Percentiles rank a stretch among this genome's conserved stretches.
Conservation (phyloP, 805 yeast species). For the Brettanomyces anomalus region DNA sequence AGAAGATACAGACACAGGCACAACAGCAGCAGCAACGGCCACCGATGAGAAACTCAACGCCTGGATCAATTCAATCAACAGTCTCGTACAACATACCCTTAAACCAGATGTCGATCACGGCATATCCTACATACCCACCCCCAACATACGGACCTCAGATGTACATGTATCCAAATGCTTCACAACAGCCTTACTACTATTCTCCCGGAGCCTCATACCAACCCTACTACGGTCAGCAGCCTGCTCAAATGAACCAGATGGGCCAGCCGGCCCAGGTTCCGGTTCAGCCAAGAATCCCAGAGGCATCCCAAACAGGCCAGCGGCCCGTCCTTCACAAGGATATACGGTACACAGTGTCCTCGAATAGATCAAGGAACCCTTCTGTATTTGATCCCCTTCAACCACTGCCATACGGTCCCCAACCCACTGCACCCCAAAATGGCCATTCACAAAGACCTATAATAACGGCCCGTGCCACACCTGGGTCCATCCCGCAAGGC, state of each 20-base stretch:
- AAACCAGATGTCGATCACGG: neutral
- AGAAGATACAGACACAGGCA: no score
- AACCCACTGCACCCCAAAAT: neutral
- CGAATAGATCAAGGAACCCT: slow-evolving; percentile 27
- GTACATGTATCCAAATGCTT: neutral
- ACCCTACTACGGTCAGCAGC: neutral
- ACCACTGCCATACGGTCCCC: slow-evolving; percentile 9
- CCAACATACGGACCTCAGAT: slow-evolving; percentile 7
- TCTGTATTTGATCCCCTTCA: slow-evolving; percentile 31
- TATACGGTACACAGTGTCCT: slow-evolving; percentile 23
- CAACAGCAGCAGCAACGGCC: slow-evolving; percentile 5
- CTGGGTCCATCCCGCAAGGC: neutral
- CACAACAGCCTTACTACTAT: neutral
- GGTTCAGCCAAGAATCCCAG: neutral
- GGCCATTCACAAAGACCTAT: neutral
- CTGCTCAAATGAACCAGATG: slow-evolving; percentile 11
- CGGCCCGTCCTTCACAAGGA: slow-evolving; percentile 22
- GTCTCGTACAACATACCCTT: neutral
- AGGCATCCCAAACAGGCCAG: slow-evolving; percentile 3
- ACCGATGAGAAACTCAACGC: no score
- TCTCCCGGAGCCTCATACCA: neutral
- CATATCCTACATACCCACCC: slow-evolving; percentile 6
- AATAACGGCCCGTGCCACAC: neutral
- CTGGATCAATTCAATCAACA: no score
- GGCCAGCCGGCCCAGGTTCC: slow-evolving; percentile 1